Conservation (phyloP, 192 early-diverging fungal species). For the Backusella australiensis region DNA sequence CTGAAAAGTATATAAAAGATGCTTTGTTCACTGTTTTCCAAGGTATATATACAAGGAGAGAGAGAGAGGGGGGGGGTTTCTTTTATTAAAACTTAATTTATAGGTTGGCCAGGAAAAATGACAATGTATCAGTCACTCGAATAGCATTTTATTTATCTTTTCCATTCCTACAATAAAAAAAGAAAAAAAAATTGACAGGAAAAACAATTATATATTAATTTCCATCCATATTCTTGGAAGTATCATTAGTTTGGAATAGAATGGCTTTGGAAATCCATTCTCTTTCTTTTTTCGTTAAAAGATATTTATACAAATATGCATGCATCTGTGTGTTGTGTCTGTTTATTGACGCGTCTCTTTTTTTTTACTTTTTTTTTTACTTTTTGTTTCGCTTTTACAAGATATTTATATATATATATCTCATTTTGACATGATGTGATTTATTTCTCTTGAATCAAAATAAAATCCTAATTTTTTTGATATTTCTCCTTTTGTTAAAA, state of each 20-base stretch:
- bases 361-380: too few relatives aligned
- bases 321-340: not conserved
- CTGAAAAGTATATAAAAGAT: constrained; percentile 17
- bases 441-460: too few relatives aligned
- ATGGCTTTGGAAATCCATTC: not conserved
- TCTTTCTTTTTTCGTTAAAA: not conserved
- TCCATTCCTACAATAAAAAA: not conserved
- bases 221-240: not conserved
- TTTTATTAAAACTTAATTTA: not conserved
- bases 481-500: too few relatives aligned
- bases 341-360: not conserved
- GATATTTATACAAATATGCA: not conserved
- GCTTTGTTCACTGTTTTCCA: constrained; percentile 8
- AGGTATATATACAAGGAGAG: not conserved
- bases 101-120: constrained; percentile 23
- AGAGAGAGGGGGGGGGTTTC: not conserved
- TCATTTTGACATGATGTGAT: too few relatives aligned
- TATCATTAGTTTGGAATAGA: not conserved
- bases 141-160: not conserved
- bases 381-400: not conserved
- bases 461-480: too few relatives aligned
- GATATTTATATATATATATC: too few relatives aligned
- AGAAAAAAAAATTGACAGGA: not conserved
- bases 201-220: not conserved
- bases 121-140: not conserved